Evolutionary conservation across 2,329 filamentous ascomycete species (phyloP), one percentile per base, ranked within the genome.

Genomic region (Xylariaceae sp.): DNA sequence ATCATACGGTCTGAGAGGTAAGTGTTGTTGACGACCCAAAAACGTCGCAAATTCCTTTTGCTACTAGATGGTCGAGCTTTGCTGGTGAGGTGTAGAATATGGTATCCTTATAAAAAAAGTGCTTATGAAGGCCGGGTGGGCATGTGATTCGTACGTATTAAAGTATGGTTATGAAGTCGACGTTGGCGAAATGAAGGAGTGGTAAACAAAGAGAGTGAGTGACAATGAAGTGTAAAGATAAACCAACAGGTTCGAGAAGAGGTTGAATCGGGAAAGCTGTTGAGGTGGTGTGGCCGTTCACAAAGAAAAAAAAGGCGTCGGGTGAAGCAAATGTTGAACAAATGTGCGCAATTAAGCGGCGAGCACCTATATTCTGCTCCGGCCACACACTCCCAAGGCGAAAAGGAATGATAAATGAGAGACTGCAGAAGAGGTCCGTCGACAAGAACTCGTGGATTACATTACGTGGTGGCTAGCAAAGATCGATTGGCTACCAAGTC

Each of bases 401-500:
- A 57, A 58, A 58, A 57, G 53, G 52, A 49, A 59, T 45, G 52
- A 57, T 54, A 48, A 57, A 58, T 52, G 57, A 56, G 50, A 54
- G 54, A 54, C 55, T 58, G 41, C 44, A 47, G 54, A 54, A 53
- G 49, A 53, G 58, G 51, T 52, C 50, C 56, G 48, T 56, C 47
- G 54, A n/a, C 45, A 58, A 57, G 57, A 56, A 56, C 61, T 64
- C 61, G 62, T 62, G 58, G 61, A 61, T 54, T 54, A 56, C 56
- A 52, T 52, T 48, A 49, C 49, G 53, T 49, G 52, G 52, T 52
- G 42, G 52, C n/a, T 14, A 15, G 10, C 12, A 36, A 36, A 36
- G 58, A 64, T 61, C 64, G 60, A 66, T 66, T 66, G 64, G 64
- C 61, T 54, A 45, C 42, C 52, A 53, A 49, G 51, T 57, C 50